Evolutionary conservation across 2,329 filamentous ascomycete species (phyloP).

Genomic region (Pestalotiopsis sp.): DNA sequence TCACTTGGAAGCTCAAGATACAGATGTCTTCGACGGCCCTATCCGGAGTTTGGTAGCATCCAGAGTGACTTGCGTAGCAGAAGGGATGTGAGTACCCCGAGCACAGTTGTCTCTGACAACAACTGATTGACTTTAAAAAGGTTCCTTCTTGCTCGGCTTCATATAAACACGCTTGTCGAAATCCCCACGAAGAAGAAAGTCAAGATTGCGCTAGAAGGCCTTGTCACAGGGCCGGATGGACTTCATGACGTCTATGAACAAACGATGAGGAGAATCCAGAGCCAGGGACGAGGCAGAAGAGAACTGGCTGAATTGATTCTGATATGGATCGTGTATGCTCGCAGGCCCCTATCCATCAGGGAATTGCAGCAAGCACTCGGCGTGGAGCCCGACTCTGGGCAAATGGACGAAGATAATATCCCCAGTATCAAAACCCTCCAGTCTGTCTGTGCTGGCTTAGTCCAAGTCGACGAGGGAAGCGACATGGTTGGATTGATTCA

Average conservation of each 20-base stretch:
- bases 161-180: background rate
- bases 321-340: background rate
- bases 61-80: background rate
- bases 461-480: conserved; percentile 31
- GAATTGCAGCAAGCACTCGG: background rate
- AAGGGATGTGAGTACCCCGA: background rate
- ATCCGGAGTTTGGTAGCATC: background rate
- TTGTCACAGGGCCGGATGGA: background rate
- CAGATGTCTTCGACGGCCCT: background rate
- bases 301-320: background rate
- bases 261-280: background rate
- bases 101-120: no score
- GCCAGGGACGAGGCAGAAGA: background rate
- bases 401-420: conserved; percentile 34
- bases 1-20: background rate
- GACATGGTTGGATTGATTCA: conserved; percentile 42
- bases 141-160: background rate
- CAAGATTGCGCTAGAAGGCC: background rate
- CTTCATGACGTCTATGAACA: background rate
- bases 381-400: conserved; percentile 20
- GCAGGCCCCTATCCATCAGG: background rate
- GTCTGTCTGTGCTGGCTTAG: conserved; percentile 18
- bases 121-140: background rate
- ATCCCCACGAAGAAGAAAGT: background rate
- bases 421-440: conserved; percentile 26